Evolutionary conservation across 257 asterid species (phyloP).

Genomic region (Lantana camara): DNA sequence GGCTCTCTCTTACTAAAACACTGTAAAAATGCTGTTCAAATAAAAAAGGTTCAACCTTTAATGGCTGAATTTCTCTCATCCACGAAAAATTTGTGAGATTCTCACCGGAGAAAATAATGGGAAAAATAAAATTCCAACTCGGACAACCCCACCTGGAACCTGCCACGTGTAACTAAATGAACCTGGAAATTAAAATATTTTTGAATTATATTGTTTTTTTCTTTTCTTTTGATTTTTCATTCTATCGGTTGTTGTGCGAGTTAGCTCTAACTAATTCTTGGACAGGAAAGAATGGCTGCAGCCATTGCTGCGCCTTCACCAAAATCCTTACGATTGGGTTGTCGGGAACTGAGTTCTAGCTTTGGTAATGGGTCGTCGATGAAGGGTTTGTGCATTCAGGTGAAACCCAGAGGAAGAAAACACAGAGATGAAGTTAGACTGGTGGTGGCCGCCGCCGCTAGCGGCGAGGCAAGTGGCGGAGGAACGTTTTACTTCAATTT

Average conservation of each 20-base stretch:
- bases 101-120: too few relatives aligned
- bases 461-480: slow-evolving; percentile 38
- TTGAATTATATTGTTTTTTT: not conserved
- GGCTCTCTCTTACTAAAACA: not conserved
- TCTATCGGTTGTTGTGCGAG: not conserved
- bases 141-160: slow-evolving; percentile 18
- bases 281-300: slow-evolving; percentile 44
- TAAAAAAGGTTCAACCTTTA: not conserved
- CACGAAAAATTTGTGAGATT: slow-evolving; percentile 31
- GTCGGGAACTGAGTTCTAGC: slow-evolving; percentile 41
- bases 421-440: slow-evolving; percentile 33
- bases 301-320: slow-evolving; percentile 48
- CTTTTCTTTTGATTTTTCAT: not conserved
- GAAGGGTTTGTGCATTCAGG: slow-evolving; percentile 43
- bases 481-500: slow-evolving; percentile 85
- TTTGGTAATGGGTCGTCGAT: slow-evolving; percentile 46
- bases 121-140: slow-evolving; percentile 21
- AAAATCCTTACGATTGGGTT: slow-evolving; percentile 41
- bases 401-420: slow-evolving; percentile 51
- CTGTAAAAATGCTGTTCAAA: not conserved
- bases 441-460: slow-evolving; percentile 54
- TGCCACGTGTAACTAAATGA: slow-evolving; percentile 50
- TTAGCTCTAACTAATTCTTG: not conserved
- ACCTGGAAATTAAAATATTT: slow-evolving; percentile 32
- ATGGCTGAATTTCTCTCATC: slow-evolving; percentile 7